A percentile compares a stretch with the other conserved stretches of the same genome.
These are phyloP conservation scores for Solanum rostratum DNA, from an alignment of 257 asterid genomes.

Conservation along the genomic window DNA sequence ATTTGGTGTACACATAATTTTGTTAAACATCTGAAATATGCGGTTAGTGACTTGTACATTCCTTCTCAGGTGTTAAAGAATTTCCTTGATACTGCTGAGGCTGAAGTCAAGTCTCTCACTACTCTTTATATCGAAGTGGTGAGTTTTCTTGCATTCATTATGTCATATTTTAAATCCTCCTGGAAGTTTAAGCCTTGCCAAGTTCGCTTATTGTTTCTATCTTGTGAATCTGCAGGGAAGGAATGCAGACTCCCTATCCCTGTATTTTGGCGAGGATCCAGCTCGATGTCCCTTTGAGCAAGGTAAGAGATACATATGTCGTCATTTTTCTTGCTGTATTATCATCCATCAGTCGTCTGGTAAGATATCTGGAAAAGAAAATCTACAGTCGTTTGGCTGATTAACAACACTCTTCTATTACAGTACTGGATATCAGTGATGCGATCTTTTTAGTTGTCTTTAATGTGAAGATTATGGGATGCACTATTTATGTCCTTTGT, in stretches of 20 bases:
- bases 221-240: constrained; percentile 53
- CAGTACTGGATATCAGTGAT: neutral
- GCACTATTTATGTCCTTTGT: neutral
- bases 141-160: constrained; percentile 13
- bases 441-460: neutral
- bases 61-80: constrained; percentile 61
- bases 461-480: neutral
- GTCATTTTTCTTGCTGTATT: neutral
- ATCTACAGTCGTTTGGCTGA: neutral
- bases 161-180: neutral
- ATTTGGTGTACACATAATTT: neutral
- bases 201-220: neutral
- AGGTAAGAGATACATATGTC: constrained; percentile 31
- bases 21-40: neutral
- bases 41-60: constrained; percentile 10
- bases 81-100: constrained; percentile 85
- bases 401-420: neutral
- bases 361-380: neutral
- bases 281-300: constrained; percentile 97
- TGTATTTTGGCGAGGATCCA: constrained; percentile 97
- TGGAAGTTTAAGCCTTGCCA: neutral
- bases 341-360: neutral
- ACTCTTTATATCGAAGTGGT: constrained; percentile 93
- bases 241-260: constrained; percentile 89
- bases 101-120: constrained; percentile 90